Conservation (phyloP, 2,329 filamentous ascomycete species). For the Fusarium cicatricum region DNA sequence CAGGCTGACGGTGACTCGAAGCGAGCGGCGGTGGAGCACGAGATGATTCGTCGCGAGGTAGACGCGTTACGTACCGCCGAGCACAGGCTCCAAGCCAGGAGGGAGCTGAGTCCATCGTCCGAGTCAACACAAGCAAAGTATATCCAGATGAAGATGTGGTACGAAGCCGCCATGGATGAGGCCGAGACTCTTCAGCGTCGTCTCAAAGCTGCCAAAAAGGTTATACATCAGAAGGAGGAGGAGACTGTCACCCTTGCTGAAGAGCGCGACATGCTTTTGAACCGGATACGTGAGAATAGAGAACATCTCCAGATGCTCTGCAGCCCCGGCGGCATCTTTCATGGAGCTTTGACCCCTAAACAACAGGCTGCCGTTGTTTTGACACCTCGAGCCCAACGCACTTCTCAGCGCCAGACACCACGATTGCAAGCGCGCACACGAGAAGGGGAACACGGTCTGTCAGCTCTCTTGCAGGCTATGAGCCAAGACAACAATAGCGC, state of each 20-base stretch:
- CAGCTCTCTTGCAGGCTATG: conserved; percentile 81
- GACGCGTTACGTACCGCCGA: conserved; percentile 82
- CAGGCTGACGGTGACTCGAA: conserved; percentile 87
- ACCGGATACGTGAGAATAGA: conserved; percentile 87
- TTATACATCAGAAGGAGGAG: conserved; percentile 81
- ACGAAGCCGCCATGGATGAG: conserved; percentile 72
- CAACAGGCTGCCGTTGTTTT: conserved; percentile 49
- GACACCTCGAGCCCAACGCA: conserved; percentile 56
- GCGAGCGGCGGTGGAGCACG: conserved; percentile 87
- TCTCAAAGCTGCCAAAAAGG: conserved; percentile 76
- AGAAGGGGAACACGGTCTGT: conserved; percentile 72
- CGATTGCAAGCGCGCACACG: conserved; percentile 53
- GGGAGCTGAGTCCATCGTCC: conserved; percentile 60
- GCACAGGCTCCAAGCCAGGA: conserved; percentile 68
- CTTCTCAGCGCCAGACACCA: conserved; percentile 62
- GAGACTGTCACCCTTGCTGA: conserved; percentile 75
- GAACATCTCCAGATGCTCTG: conserved; percentile 84
- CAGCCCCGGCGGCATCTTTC: conserved; percentile 74
- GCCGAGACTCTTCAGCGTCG: conserved; percentile 70
- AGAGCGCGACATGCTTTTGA: conserved; percentile 79
- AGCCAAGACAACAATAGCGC: conserved; percentile 77
- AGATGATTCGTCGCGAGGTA: conserved; percentile 88
- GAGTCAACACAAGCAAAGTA: conserved; percentile 64
- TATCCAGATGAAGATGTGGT: conserved; percentile 70
- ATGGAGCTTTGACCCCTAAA: conserved; percentile 68